Conservation (phyloP, 2,329 filamentous ascomycete genomes). For the Cordyceps tenuipes region DNA sequence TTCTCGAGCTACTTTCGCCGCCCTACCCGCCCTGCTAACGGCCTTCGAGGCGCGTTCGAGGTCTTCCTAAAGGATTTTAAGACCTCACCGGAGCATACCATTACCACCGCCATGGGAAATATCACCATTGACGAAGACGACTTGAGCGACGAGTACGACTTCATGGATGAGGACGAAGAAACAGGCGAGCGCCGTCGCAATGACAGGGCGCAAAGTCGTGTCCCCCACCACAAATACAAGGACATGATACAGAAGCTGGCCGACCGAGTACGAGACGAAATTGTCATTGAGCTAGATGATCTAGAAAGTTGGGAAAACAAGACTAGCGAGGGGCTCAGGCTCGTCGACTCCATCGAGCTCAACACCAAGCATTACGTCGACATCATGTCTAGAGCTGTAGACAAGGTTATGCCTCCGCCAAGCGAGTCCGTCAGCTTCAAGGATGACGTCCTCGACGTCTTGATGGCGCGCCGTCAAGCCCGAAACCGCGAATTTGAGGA, state of each 20-base stretch:
- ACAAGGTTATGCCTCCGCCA: constrained; percentile 74
- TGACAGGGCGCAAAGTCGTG: constrained; percentile 39
- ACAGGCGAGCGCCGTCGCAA: constrained; percentile 41
- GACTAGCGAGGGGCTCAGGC: constrained; percentile 57
- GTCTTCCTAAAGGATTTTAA: constrained; percentile 87
- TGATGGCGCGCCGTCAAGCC: constrained; percentile 84
- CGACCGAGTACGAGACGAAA: constrained; percentile 66
- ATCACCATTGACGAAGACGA: constrained; percentile 83
- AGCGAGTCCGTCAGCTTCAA: constrained; percentile 81
- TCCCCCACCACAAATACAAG: constrained; percentile 78
- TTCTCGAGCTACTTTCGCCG: background rate
- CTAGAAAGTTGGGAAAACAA: constrained; percentile 71
- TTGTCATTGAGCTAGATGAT: constrained; percentile 86
- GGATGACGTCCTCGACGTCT: constrained; percentile 91
- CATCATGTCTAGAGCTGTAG: constrained; percentile 78
- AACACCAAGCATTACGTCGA: constrained; percentile 97
- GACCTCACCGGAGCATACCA: constrained; percentile 58
- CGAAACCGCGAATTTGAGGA: constrained; percentile 71
- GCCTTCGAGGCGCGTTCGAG: constrained; percentile 62
- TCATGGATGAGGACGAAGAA: constrained; percentile 75
- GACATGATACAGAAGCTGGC: constrained; percentile 79
- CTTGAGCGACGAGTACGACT: constrained; percentile 83
- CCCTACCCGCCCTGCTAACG: constrained; percentile 21
- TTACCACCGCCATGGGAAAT: constrained; percentile 73
- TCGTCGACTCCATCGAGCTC: constrained; percentile 76